phyloP scores from a whole-genome alignment of 1,139 yeast genomes.

The Blastobotrys serpentis region DNA sequence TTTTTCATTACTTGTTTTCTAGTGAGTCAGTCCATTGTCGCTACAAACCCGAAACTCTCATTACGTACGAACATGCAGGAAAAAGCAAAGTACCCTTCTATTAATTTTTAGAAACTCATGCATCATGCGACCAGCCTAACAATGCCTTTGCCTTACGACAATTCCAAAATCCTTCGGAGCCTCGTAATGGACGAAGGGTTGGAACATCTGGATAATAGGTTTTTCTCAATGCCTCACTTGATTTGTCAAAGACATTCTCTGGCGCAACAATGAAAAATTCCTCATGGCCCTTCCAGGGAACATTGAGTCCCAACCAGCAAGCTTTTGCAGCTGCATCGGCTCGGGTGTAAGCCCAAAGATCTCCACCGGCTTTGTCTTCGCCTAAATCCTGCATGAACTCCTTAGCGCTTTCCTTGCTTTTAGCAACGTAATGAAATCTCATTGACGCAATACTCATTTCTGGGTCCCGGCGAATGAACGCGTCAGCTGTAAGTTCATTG shows the following conservation, averaged over 20 bases:
- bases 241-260: background rate
- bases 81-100: background rate
- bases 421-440: background rate
- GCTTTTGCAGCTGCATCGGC: constrained; percentile 7
- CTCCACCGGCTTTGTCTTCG: background rate
- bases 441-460: constrained; percentile 2
- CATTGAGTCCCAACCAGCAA: background rate
- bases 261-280: constrained; percentile 2
- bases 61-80: background rate
- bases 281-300: constrained; percentile 3
- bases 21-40: too few species aligned
- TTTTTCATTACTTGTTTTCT: too few species aligned
- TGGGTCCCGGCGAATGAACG: constrained; percentile 21
- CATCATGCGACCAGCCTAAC: constrained; percentile 4
- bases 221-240: background rate
- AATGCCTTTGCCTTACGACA: constrained; percentile 3
- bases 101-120: background rate
- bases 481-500: constrained; percentile 24
- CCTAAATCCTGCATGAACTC: background rate
- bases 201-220: background rate
- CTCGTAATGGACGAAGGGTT: background rate
- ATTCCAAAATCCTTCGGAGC: background rate
- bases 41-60: background rate
- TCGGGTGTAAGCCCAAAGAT: constrained; percentile 1
- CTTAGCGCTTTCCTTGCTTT: background rate